A percentile compares a stretch with the other conserved stretches of the same genome.
phyloP scores from a whole-genome alignment of 257 asterid genomes.

The Nicotiana obtusifolia region DNA sequence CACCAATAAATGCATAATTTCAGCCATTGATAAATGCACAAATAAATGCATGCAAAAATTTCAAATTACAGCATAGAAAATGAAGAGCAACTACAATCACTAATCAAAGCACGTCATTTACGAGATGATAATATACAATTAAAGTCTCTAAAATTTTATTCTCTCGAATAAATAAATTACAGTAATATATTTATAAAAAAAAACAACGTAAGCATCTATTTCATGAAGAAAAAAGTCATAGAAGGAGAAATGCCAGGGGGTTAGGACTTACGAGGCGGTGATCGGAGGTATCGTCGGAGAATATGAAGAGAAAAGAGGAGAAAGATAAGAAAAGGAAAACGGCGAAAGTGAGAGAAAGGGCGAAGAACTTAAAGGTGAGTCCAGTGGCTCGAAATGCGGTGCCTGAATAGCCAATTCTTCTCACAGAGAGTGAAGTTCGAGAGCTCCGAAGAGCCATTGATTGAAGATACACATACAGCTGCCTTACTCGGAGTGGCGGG shows the following conservation, averaged over 20 bases:
- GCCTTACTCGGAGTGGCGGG: too few species aligned
- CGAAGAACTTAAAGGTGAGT: constrained; percentile 17
- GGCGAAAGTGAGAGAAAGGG: constrained; percentile 16
- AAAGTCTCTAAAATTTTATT: too few species aligned
- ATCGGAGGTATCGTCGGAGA: constrained; percentile 23
- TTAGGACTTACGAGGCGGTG: constrained; percentile 22
- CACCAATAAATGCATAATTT: not conserved
- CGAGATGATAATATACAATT: not conserved
- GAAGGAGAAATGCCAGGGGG: not conserved
- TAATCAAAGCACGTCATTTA: not conserved
- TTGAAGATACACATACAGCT: too few species aligned
- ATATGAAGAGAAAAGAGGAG: constrained; percentile 21
- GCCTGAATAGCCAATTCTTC: not conserved
- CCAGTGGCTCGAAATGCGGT: not conserved
- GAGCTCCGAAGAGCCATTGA: constrained; percentile 6
- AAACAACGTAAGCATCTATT: not conserved
- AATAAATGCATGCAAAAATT: not conserved
- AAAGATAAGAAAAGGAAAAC: constrained; percentile 21
- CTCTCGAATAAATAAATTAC: not conserved
- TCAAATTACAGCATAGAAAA: not conserved
- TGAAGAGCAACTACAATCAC: not conserved
- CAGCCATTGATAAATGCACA: not conserved
- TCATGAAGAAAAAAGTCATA: not conserved
- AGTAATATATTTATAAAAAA: not conserved
- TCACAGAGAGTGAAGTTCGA: not conserved